Evolutionary conservation across 805 yeast genomes (phyloP), one percentile per base, ranked within the genome.

Genomic region (Yamadazyma endophytica): DNA sequence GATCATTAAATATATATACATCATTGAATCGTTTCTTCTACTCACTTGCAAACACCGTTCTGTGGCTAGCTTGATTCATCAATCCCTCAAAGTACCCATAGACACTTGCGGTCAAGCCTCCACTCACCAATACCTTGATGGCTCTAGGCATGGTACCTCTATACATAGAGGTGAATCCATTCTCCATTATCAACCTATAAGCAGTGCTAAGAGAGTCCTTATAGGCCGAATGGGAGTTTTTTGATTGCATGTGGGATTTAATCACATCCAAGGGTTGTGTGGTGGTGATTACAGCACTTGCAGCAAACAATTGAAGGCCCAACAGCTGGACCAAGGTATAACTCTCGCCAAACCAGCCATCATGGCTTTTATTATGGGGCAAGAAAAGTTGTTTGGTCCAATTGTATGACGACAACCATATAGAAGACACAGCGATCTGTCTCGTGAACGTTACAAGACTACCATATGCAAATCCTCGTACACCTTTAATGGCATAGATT

Each of bases 191-290:
- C 5, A 61, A 33, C 24, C 49, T 46, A 37, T 53, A 60, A 9
- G 64, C 67, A 1, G 66, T 57, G 13, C 76, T 71, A 46, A 82
- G 56, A 5, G 86, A 65, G 56, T 81, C 86, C 36, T 65, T 69
- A 51, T 80, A 82, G 2, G 73, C 44, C 4, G 54, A 47, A 47
- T 68, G 68, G n/a, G 82, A 77, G 49, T 79, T 76, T 46, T 78
- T 75, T 47, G 87, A 75, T 57, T 88, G 96, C 75, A 88, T 75
- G 49, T 95, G 73, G 2, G 96, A 76, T 61, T 89, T 89, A 28
- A 89, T 58, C 2, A 86, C 85, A 58, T 89, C 97, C 17, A 89
- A 63, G 0, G 97, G 97, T 58, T 87, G 97, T 1, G 96, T 89
- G 0, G 74, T 62, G 0, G 74, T 76, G 14, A 86, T 83, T 17